These are phyloP conservation scores for Sergeia podlipaevii DNA, from an alignment of 208 protist genomes.

Conservation along the genomic window DNA sequence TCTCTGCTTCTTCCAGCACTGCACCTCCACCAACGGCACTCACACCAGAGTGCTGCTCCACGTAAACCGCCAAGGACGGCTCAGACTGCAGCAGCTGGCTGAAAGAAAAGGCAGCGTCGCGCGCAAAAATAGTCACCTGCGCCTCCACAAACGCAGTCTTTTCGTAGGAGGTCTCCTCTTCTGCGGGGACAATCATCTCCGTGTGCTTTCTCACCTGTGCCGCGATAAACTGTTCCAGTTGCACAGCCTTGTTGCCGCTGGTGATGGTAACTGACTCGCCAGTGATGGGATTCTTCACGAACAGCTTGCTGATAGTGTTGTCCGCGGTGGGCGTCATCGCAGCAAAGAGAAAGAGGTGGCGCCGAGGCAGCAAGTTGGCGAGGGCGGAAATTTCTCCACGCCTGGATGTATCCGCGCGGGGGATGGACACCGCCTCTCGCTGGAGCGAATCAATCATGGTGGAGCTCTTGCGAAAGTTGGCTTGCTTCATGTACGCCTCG, in stretches of 20 bases:
- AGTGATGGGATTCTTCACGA: constrained; percentile 86
- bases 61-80: constrained; percentile 29
- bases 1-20: not conserved
- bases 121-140: constrained; percentile 82
- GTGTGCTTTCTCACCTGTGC: constrained; percentile 73
- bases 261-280: constrained; percentile 79
- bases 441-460: constrained; percentile 72
- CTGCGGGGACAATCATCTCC: constrained; percentile 62
- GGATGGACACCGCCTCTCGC: constrained; percentile 56
- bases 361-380: constrained; percentile 78
- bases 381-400: constrained; percentile 61
- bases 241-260: constrained; percentile 28
- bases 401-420: constrained; percentile 44
- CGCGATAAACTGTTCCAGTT: constrained; percentile 61
- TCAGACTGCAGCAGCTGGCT: constrained; percentile 44
- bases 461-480: constrained; percentile 84
- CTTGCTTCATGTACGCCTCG: constrained; percentile 77
- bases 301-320: constrained; percentile 65
- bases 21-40: not conserved
- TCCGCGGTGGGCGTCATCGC: constrained; percentile 31
- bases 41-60: constrained; percentile 50
- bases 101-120: constrained; percentile 83
- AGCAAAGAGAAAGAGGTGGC: constrained; percentile 85
- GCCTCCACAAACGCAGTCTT: constrained; percentile 59
- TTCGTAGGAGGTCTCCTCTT: constrained; percentile 45